phyloP scores from a whole-genome alignment of 169 alveolate species.

The Cryptosporidium bovis region DNA sequence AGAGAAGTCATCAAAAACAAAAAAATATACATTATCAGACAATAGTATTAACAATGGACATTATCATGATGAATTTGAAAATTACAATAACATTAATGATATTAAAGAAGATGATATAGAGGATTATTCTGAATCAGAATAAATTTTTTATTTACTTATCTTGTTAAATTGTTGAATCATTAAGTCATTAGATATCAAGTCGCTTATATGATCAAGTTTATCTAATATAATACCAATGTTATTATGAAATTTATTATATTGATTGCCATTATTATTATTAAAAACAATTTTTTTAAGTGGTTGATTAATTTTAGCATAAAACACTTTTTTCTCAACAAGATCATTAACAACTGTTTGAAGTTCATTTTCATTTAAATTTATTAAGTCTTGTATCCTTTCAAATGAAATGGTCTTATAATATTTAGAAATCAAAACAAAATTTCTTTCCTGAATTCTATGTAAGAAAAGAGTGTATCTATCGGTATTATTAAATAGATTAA shows the following conservation, averaged over 20 bases:
- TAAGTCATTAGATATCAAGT: conserved; percentile 50
- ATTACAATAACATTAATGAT: neutral
- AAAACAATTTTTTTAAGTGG: conserved; percentile 21
- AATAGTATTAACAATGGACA: neutral
- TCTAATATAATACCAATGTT: conserved; percentile 28
- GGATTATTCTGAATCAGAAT: neutral
- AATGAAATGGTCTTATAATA: conserved; percentile 57
- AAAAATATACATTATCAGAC: conserved; percentile 11
- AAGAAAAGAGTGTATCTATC: conserved; percentile 55
- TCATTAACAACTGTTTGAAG: conserved; percentile 47
- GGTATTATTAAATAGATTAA: conserved; percentile 9
- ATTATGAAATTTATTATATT: conserved; percentile 35
- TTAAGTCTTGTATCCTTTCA: conserved; percentile 52
- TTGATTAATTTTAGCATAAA: conserved; percentile 68
- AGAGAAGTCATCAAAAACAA: conserved; percentile 60
- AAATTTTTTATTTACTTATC: neutral
- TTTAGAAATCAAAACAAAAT: conserved; percentile 18
- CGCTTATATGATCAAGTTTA: conserved; percentile 49
- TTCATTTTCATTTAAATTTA: conserved; percentile 48
- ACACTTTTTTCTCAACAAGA: conserved; percentile 37
- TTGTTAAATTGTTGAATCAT: conserved; percentile 60
- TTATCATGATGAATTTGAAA: neutral
- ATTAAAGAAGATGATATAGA: neutral
- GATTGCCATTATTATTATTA: neutral
- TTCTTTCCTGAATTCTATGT: conserved; percentile 70